These are phyloP conservation scores for Carpinus fangiana DNA, from an alignment of 306 rosid species.

Conservation along the genomic window DNA sequence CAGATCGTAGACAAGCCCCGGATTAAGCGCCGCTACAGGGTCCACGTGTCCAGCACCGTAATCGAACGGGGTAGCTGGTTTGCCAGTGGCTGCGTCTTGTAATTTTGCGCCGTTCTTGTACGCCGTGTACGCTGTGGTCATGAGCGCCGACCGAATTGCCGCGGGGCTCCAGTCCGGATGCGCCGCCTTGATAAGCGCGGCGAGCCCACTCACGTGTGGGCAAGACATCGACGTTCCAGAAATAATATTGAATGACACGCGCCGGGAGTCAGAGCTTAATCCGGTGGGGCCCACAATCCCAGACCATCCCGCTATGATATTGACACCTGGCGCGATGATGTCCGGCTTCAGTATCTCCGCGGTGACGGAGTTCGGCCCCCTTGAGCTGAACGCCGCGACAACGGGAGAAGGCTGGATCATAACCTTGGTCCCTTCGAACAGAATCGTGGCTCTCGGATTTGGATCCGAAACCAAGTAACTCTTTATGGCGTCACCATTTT, in stretches of 20 bases:
- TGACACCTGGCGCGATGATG: conserved; percentile 79
- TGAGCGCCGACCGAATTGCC: conserved; percentile 69
- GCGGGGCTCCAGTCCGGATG: conserved; percentile 88
- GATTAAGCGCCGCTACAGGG: conserved; percentile 64
- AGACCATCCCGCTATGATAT: conserved; percentile 72
- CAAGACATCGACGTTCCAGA: conserved; percentile 97
- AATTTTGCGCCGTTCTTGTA: conserved; percentile 46
- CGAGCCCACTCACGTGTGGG: conserved; percentile 81
- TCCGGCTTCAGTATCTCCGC: conserved; percentile 74
- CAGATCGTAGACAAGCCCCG: conserved; percentile 80
- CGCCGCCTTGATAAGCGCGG: conserved; percentile 58
- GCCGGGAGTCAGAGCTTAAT: conserved; percentile 45
- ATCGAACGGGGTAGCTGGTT: conserved; percentile 68
- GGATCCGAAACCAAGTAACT: conserved; percentile 44
- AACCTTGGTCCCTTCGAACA: conserved; percentile 59
- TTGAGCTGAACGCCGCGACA: conserved; percentile 75
- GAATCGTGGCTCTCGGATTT: conserved; percentile 47
- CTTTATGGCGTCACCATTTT: conserved; percentile 40
- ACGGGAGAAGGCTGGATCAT: conserved; percentile 71
- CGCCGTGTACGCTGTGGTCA: conserved; percentile 71
- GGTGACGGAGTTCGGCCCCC: conserved; percentile 67
- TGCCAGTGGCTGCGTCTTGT: conserved; percentile 46
- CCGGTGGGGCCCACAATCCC: conserved; percentile 42
- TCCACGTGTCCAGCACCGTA: conserved; percentile 79
- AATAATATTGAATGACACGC: conserved; percentile 73